Base-by-base conservation (phyloP, 441 rosid genomes). In the Macaranga tanarius region DNA sequence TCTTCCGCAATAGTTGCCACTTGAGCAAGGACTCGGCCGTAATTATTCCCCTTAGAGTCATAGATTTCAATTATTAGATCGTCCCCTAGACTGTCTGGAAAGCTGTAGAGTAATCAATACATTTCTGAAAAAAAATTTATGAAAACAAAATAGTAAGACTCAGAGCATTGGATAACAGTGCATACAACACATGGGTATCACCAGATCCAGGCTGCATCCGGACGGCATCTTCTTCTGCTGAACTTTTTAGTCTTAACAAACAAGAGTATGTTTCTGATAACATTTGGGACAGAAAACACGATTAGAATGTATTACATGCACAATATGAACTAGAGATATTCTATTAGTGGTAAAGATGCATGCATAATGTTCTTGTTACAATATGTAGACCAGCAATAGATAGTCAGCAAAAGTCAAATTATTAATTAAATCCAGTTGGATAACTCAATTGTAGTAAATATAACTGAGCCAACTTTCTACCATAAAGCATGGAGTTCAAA, bases 121-220 rank as follows among this genome's bases (percentile, higher is more conserved):
- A 52, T 72, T 54, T 69, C 28, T 72, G 70, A 66, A 71, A 75
- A 55, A 76, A 71, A 71, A 55, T 38, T 55, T 20, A 19, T 13
- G 10, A 58, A 66, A 34, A 31, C 64, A 63, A 65, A 67, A 50
- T 61, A 79, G 70, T 51, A 67, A 71, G 66, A 51, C 16, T 66
- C 23, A 40, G 42, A 69, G 34, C 65, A 72, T 28, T 28, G 76
- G 76, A 70, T 17, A 81, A n/a, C 62, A 42, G 62, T 63, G 81
- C 97, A 74, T 91, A 95, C 99, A 95, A 95, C 75, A 95, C 84
- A 77, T 90, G 97, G 72, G 87, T 84, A 89, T 95, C 99, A 76
- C 97, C 92, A 70, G 99, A 91, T 77, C 99, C 99, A 52, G 96
- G 94, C 76, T 91, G 98, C 97, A 95, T 83, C 77, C 80, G 81